Conservation (phyloP, 148 eudicot species). For the Salicornia ramosissima region DNA sequence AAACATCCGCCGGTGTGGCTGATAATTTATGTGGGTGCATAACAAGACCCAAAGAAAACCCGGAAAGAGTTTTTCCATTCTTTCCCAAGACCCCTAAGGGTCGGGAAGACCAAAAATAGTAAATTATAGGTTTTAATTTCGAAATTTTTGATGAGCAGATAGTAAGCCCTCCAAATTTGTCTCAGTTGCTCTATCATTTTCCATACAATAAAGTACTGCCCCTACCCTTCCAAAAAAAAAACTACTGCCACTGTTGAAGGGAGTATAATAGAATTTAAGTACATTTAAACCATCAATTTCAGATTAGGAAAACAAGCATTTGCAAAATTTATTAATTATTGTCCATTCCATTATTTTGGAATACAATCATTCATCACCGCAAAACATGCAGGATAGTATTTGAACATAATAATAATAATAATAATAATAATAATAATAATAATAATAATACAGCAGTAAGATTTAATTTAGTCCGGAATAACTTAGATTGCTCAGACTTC, state of each 20-base stretch:
- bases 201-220: too few species aligned
- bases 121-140: too few species aligned
- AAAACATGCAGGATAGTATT: not conserved
- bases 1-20: too few species aligned
- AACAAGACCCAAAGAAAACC: too few species aligned
- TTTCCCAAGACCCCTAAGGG: too few species aligned
- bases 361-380: constrained; percentile 7
- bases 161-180: too few species aligned
- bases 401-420: not conserved
- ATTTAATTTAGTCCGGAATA: constrained; percentile 6
- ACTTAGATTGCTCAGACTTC: not conserved
- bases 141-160: too few species aligned
- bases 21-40: too few species aligned
- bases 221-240: too few species aligned
- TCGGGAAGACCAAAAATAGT: too few species aligned
- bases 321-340: constrained; percentile 5
- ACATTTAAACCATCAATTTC: not conserved
- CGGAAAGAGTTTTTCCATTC: too few species aligned
- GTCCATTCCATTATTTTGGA: constrained; percentile 8
- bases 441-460: constrained; percentile 7
- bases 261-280: not conserved
- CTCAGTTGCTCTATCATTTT: too few species aligned
- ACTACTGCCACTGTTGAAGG: not conserved
- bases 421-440: not conserved
- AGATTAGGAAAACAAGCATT: not conserved